Conservation (phyloP, 2,329 filamentous ascomycete genomes). For the Venturiaceae sp. region DNA sequence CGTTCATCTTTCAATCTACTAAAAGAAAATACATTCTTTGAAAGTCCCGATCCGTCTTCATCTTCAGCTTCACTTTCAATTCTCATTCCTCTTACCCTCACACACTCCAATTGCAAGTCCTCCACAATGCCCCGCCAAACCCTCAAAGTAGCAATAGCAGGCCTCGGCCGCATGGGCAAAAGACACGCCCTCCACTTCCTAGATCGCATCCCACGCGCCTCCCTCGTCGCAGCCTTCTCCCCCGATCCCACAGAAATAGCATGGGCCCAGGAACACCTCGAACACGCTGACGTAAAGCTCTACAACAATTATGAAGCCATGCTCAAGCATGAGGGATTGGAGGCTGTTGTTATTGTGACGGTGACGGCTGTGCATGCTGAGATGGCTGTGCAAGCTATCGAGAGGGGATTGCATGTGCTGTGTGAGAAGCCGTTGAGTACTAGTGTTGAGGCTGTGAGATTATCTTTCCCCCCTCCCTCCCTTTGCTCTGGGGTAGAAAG, state of each 20-base stretch:
- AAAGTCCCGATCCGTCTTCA: too few relatives aligned
- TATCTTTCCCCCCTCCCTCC: constrained; percentile 38
- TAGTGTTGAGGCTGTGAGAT: constrained; percentile 38
- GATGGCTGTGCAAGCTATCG: constrained; percentile 47
- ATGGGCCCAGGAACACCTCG: constrained; percentile 42
- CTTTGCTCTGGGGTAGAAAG: too few relatives aligned
- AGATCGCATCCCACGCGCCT: constrained; percentile 31
- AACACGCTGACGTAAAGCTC: constrained; percentile 37
- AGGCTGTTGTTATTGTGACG: constrained; percentile 46
- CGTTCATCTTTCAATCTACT: too few relatives aligned
- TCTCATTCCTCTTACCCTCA: too few relatives aligned
- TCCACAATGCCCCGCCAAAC: constrained; percentile 20
- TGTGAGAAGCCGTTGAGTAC: constrained; percentile 54
- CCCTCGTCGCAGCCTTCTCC: constrained; percentile 38
- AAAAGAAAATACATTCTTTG: too few relatives aligned
- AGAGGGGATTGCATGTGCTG: constrained; percentile 44
- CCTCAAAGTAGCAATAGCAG: constrained; percentile 35
- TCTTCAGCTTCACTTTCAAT: not conserved
- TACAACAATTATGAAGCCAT: constrained; percentile 48
- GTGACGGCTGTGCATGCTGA: constrained; percentile 48
- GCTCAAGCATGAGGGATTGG: constrained; percentile 44
- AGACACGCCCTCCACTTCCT: constrained; percentile 39
- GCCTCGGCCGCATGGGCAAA: constrained; percentile 41
- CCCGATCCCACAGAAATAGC: constrained; percentile 29
- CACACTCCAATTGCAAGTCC: not conserved